Conservation (phyloP, 140 eudicot genomes). For the Bidens hawaiensis region DNA sequence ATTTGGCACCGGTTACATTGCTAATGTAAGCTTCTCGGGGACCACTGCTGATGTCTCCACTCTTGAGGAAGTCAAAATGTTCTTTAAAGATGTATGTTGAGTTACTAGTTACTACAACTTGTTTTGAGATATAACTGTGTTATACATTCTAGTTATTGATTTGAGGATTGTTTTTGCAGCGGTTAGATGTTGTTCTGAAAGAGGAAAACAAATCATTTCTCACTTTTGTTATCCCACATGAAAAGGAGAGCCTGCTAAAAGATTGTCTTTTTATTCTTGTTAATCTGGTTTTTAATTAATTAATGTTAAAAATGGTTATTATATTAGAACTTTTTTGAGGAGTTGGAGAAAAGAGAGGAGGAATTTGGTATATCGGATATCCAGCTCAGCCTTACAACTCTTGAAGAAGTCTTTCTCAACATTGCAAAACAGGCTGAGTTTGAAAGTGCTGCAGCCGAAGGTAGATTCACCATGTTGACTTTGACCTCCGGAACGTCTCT, state of each 20-base stretch:
- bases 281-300: not conserved
- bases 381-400: constrained; percentile 90
- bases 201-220: constrained; percentile 88
- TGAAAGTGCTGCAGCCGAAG: constrained; percentile 82
- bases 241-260: constrained; percentile 67
- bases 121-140: not conserved
- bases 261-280: not conserved
- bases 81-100: constrained; percentile 64
- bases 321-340: constrained; percentile 63
- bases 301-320: not conserved
- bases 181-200: constrained; percentile 62
- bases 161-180: constrained; percentile 37
- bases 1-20: constrained; percentile 92
- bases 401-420: constrained; percentile 97
- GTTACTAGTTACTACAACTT: not conserved
- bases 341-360: constrained; percentile 64
- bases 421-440: constrained; percentile 82
- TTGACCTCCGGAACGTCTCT: constrained; percentile 66
- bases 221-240: constrained; percentile 85
- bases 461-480: constrained; percentile 57
- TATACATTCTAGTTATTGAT: constrained; percentile 4
- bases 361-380: constrained; percentile 84
- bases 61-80: constrained; percentile 59
- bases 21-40: constrained; percentile 59
- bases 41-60: constrained; percentile 26